Conservation (phyloP, 163 green algal species). For the Volvox carteri region DNA sequence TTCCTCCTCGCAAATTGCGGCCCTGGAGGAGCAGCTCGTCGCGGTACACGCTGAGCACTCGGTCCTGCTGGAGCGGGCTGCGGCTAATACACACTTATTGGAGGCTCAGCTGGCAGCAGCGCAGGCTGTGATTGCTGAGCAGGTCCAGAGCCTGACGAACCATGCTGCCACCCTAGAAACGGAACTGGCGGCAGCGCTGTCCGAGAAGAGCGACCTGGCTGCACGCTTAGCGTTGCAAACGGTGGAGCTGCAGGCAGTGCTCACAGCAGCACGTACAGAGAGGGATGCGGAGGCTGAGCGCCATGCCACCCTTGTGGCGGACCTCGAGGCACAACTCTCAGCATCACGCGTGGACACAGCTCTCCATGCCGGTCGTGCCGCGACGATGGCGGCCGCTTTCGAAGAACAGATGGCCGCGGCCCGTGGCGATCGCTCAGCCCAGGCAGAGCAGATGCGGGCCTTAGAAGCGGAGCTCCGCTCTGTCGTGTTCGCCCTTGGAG, state of each 20-base stretch:
- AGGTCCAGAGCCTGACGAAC: background rate
- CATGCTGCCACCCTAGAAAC: background rate
- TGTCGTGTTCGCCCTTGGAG: background rate
- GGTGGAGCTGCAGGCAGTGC: background rate
- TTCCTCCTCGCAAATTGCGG: background rate
- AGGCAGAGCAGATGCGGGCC: background rate
- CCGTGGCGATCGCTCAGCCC: background rate
- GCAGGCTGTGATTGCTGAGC: conserved; percentile 10
- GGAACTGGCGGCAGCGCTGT: background rate
- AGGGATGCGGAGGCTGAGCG: background rate
- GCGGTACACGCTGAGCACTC: background rate
- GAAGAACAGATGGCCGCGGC: background rate
- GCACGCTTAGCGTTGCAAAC: background rate
- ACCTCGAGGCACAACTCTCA: background rate
- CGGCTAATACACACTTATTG: background rate
- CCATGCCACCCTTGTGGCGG: background rate
- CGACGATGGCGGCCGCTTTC: background rate
- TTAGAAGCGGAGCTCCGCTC: background rate
- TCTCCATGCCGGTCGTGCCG: background rate
- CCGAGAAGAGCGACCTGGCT: background rate
- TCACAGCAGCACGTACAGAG: background rate
- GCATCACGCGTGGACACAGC: background rate
- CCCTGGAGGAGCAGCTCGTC: conserved; percentile 22
- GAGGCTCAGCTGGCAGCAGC: conserved; percentile 12
- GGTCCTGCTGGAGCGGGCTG: background rate